Base-by-base conservation (phyloP, 805 yeast genomes). In the Suhomyces sp. region DNA sequence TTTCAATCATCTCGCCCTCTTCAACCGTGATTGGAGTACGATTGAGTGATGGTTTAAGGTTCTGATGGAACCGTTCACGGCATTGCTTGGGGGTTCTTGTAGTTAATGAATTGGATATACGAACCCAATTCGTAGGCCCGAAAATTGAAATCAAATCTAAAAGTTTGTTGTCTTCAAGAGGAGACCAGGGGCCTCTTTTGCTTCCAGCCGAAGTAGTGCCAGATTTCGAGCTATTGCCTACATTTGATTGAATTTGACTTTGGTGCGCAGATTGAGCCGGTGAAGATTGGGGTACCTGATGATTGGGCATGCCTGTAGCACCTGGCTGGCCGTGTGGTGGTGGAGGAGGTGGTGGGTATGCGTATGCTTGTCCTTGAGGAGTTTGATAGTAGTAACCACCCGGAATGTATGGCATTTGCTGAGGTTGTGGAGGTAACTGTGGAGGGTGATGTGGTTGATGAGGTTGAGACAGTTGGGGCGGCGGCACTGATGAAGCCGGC, bases 41-140 rank as follows among this genome's bases (percentile, higher is more conserved):
- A 67, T 89, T 89, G 55, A 90, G 77, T 17, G 85, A 75, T 2
- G 97, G 97, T 68, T 91, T 91, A 58, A 90, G 78, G 69, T 91
- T 91, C 70, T 91, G 97, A 65, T 90, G 97, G 67, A 87, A 90
- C 19, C 97, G 78, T 66, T 90, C 97, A 39, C 97, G 76, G 64
- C 97, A 89, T 68, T 90, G 97, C 64, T 91, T 91, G 6, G 97
- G 96, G 2, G 96, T 86, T 56, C 97, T 76, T 4, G 93, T 79
- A 27, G 84, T 85, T 53, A 90, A 73, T 51, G 80, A 75, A 57
- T 84, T 86, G 9, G 96, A 83, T 17, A 91, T 89, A 53, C 88
- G 78, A 5, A 91, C 97, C 97, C 97, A 90, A 65, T 89, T 89
- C 39, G 88, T 79, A 8, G 96, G 90, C 4, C 96, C 96, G 65